phyloP scores from a whole-genome alignment of 2,329 filamentous ascomycete species.

The Trichoderma polysporum region DNA sequence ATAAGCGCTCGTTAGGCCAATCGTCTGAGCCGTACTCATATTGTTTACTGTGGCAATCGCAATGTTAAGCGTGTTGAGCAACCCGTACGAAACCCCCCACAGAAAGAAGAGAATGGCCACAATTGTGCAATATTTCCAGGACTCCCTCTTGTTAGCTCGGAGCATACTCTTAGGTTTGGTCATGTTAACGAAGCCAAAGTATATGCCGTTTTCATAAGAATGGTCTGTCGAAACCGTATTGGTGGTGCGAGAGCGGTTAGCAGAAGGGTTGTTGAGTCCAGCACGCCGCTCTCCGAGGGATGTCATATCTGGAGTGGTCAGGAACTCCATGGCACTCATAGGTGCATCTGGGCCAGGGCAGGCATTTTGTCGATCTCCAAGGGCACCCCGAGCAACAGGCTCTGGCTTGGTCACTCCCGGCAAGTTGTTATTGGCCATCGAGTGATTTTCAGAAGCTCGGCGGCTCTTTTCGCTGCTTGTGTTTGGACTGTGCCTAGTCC shows the following conservation, averaged over 20 bases:
- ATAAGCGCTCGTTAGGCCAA: slow-evolving; percentile 69
- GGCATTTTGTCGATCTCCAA: not conserved
- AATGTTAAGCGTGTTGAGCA: slow-evolving; percentile 77
- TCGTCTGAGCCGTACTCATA: slow-evolving; percentile 60
- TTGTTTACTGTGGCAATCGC: slow-evolving; percentile 63
- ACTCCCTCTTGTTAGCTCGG: slow-evolving; percentile 60
- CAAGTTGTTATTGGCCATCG: slow-evolving; percentile 25
- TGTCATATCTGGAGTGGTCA: slow-evolving; percentile 44
- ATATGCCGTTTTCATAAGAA: slow-evolving; percentile 48
- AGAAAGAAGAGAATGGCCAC: slow-evolving; percentile 83
- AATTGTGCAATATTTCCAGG: slow-evolving; percentile 68
- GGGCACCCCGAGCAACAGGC: slow-evolving; percentile 23
- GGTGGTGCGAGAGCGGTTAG: slow-evolving; percentile 29
- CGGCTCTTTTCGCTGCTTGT: slow-evolving; percentile 29
- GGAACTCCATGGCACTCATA: slow-evolving; percentile 44
- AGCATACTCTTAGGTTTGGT: slow-evolving; percentile 68
- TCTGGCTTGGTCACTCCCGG: slow-evolving; percentile 28
- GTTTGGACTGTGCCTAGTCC: slow-evolving; percentile 28
- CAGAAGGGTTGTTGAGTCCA: not conserved
- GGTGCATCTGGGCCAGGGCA: not conserved
- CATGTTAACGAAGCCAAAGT: slow-evolving; percentile 78
- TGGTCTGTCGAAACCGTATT: slow-evolving; percentile 39
- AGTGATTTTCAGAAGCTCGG: slow-evolving; percentile 33
- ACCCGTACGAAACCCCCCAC: slow-evolving; percentile 88
- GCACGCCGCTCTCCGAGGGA: not conserved